Evolutionary conservation across 2,329 filamentous ascomycete species (phyloP), one percentile per base, ranked within the genome.

Genomic region (Colletotrichum camelliae): DNA sequence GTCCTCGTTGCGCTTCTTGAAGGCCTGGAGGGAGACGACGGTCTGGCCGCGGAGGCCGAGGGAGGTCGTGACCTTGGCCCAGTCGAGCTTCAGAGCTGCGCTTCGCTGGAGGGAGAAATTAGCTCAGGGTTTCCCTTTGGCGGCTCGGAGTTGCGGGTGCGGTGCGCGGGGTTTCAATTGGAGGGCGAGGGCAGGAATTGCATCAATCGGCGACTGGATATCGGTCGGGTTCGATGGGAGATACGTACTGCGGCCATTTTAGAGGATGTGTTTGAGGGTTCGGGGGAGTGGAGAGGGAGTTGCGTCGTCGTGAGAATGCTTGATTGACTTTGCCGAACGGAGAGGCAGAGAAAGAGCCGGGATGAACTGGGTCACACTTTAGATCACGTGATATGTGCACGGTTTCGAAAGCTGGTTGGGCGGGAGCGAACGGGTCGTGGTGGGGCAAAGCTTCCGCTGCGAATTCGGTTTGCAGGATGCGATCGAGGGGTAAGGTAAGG

Each of bases 1-100:
- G 86, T 98, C 96, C 86, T 99, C 97, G 91, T 98, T 98, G 89
- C 97, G 96, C 93, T 98, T 97, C 93, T 99, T 99, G 94, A 99
- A 99, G 80, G 95, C 92, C 86, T 96, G 94, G 78, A 99, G 95
- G 78, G 96, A 94, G 83, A 94, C 89, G 81, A 95, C 96, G 81
- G 97, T 99, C 90, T 96, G 95, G 86, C 97, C 97, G 87, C 95
- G 95, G 87, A 99, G 95, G 87, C 96, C 96, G 83, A 99, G 96
- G 85, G 96, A 97, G 88, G 92, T 93, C 88, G 94, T 94, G 84
- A 99, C 93, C 90, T 97, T 97, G 89, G 93, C 93, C 97, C 97
- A 99, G 93, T 99, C 97, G 91, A 99, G 93, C 93, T 98, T 99
- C 89, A 97, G 93, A 88, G 96, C 96, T 91, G 96, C 96, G 92